Conservation (phyloP, 148 eudicot genomes). For the Persicaria tinctoria region DNA sequence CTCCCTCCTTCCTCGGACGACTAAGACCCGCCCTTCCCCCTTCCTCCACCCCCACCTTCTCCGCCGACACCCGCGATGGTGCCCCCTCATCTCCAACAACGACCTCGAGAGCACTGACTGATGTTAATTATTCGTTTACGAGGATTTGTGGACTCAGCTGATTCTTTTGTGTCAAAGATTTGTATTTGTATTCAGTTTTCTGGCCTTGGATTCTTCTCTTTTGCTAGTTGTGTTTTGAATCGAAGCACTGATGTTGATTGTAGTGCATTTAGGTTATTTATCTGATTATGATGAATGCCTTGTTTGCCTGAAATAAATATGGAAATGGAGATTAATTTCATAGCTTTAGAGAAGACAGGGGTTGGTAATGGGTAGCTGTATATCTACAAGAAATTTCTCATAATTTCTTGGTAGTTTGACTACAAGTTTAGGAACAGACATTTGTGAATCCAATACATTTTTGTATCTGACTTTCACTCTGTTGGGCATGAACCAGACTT, state of each 20-base stretch:
- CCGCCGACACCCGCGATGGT: conserved; percentile 60
- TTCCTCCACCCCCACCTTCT: conserved; percentile 42
- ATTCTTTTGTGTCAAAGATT: background rate
- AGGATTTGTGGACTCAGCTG: background rate
- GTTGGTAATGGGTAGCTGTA: background rate
- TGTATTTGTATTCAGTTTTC: background rate
- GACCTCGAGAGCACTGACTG: conserved; percentile 76
- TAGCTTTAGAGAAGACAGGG: too few relatives aligned
- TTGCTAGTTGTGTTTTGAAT: background rate
- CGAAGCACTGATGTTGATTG: background rate
- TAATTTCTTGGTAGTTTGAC: background rate
- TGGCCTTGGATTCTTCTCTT: background rate
- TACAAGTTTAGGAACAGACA: background rate
- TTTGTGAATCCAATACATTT: background rate
- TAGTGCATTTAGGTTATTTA: background rate
- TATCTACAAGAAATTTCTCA: background rate
- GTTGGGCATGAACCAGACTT: background rate
- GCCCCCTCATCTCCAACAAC: conserved; percentile 57
- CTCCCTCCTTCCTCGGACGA: conserved; percentile 33
- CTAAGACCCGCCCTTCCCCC: conserved; percentile 61
- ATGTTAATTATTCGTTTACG: conserved; percentile 13
- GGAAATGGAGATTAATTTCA: too few relatives aligned
- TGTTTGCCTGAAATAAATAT: background rate
- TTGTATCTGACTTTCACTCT: background rate
- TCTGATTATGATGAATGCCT: background rate